Percentiles rank a stretch among this genome's conserved stretches.
Conservation (phyloP, 129 eudicot genomes). For the Smallanthus sonchifolius region DNA sequence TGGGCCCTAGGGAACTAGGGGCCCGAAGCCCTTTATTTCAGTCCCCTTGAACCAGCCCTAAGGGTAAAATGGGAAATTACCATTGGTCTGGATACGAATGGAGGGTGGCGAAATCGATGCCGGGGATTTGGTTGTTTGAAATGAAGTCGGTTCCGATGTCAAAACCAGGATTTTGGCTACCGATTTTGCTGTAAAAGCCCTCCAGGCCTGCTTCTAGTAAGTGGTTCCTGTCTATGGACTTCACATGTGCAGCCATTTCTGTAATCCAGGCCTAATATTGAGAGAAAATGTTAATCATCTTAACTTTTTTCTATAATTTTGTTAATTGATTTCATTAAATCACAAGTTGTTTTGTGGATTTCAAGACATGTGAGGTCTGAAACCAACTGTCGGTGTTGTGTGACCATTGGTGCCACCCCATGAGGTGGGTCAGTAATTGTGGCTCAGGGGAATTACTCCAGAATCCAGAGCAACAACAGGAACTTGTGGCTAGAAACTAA, state of each 20-base stretch:
- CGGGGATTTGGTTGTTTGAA: conserved; percentile 62
- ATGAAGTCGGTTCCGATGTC: conserved; percentile 83
- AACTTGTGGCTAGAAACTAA: conserved; percentile 18
- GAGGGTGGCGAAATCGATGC: conserved; percentile 83
- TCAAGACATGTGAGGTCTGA: conserved; percentile 22
- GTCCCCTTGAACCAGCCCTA: too few species aligned
- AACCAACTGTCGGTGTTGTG: conserved; percentile 17
- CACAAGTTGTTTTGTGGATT: not conserved
- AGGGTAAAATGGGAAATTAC: conserved; percentile 38
- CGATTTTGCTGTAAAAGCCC: conserved; percentile 77
- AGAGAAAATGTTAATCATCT: not conserved
- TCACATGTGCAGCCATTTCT: conserved; percentile 92
- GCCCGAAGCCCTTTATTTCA: too few species aligned
- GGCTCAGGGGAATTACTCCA: conserved; percentile 7
- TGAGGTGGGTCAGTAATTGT: conserved; percentile 27
- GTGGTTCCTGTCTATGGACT: conserved; percentile 79
- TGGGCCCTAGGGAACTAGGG: too few species aligned
- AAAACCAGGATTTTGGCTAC: conserved; percentile 60
- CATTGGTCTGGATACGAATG: conserved; percentile 96
- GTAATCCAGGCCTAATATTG: conserved; percentile 65
- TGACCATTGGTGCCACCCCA: conserved; percentile 20
- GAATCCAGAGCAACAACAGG: not conserved
- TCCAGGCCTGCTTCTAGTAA: conserved; percentile 91
- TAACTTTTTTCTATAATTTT: not conserved
- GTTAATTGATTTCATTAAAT: not conserved